These are phyloP conservation scores for Cyberlindnera xylosilytica DNA, from an alignment of 805 yeast species.

Conservation along the genomic window DNA sequence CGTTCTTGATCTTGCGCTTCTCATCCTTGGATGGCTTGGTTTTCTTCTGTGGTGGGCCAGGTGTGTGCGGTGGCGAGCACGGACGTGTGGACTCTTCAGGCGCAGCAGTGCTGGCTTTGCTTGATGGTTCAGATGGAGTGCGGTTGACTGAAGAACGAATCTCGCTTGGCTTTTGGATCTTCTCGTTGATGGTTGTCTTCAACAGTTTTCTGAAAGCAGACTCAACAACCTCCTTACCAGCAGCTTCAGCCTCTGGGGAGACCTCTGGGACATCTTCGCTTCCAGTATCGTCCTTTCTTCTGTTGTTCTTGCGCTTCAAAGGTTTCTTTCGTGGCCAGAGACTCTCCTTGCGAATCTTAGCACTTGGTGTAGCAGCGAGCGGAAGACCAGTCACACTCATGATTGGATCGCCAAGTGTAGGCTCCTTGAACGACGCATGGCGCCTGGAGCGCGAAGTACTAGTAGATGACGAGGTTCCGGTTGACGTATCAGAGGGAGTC, in stretches of 20 bases:
- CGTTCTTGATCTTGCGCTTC: constrained; percentile 26
- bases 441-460: too few relatives aligned
- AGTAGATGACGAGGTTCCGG: too few relatives aligned
- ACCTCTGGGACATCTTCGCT: constrained; percentile 4
- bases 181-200: constrained; percentile 19
- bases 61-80: constrained; percentile 8
- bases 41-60: constrained; percentile 8
- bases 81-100: not conserved
- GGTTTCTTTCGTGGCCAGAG: constrained; percentile 43
- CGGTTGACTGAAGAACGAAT: constrained; percentile 12
- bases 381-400: constrained; percentile 73
- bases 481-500: too few relatives aligned
- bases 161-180: constrained; percentile 21
- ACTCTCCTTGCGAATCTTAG: constrained; percentile 53
- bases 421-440: constrained; percentile 51
- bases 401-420: constrained; percentile 49
- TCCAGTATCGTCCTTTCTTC: constrained; percentile 17
- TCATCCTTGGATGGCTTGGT: constrained; percentile 5
- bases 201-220: constrained; percentile 5
- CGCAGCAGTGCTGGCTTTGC: not conserved
- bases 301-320: constrained; percentile 23
- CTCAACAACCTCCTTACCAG: constrained; percentile 14
- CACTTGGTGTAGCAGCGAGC: constrained; percentile 63
- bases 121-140: not conserved
- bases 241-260: constrained; percentile 6